These are phyloP conservation scores for Leccinum variicolor DNA, from an alignment of 768 basidiomycete species.

Conservation along the genomic window DNA sequence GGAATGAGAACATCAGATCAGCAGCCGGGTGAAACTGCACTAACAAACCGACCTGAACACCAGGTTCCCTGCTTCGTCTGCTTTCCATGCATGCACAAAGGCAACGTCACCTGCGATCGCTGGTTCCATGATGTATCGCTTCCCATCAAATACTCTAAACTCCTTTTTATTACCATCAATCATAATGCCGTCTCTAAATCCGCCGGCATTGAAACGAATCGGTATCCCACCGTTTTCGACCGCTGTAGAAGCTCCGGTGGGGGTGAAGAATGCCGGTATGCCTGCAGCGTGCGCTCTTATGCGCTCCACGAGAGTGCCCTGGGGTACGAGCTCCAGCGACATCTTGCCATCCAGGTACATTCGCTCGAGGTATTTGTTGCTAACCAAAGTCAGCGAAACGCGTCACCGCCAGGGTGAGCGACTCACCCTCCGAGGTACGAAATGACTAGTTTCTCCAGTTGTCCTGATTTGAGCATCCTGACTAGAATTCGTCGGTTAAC, in stretches of 20 bases:
- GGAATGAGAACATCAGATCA: neutral
- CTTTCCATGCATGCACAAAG: slow-evolving; percentile 88
- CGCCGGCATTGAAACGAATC: slow-evolving; percentile 72
- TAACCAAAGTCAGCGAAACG: slow-evolving; percentile 23
- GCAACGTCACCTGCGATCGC: slow-evolving; percentile 73
- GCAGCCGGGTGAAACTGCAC: neutral
- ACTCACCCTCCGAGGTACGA: slow-evolving; percentile 82
- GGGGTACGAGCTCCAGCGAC: slow-evolving; percentile 83
- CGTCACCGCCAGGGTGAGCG: neutral
- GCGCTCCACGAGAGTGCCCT: slow-evolving; percentile 87
- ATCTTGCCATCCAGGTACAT: slow-evolving; percentile 78
- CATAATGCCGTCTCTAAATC: slow-evolving; percentile 62
- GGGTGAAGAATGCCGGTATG: slow-evolving; percentile 88
- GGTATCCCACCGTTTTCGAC: slow-evolving; percentile 76
- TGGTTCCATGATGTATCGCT: slow-evolving; percentile 76
- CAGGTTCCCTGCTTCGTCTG: slow-evolving; percentile 83
- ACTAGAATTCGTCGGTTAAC: slow-evolving; percentile 38
- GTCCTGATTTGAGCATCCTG: slow-evolving; percentile 65
- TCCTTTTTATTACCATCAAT: slow-evolving; percentile 77
- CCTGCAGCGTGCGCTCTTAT: slow-evolving; percentile 90
- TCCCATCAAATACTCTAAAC: slow-evolving; percentile 68
- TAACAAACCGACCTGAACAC: slow-evolving; percentile 66
- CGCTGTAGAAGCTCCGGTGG: slow-evolving; percentile 78
- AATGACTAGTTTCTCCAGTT: slow-evolving; percentile 78
- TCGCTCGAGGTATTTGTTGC: slow-evolving; percentile 80